Evolutionary conservation across 164 flowering plant genomes (phyloP).

Genomic region (Saururus chinensis): DNA sequence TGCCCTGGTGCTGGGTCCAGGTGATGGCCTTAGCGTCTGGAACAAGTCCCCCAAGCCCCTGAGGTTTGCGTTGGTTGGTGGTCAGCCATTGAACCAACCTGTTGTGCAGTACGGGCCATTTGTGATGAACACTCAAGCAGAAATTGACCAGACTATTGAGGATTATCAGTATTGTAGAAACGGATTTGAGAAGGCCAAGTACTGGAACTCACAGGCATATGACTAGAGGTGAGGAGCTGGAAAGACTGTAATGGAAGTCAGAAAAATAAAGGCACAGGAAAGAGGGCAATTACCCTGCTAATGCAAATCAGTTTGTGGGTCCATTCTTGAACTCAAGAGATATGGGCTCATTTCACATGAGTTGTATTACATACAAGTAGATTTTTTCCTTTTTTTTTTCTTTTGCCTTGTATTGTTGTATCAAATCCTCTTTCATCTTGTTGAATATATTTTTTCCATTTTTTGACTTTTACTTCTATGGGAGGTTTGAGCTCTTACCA

Average conservation of each 20-base stretch:
- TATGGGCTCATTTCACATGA: too few relatives aligned
- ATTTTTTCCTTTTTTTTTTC: background rate
- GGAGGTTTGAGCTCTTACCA: too few relatives aligned
- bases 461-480: too few relatives aligned
- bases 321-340: too few relatives aligned
- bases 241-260: background rate
- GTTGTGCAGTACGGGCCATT: conserved; percentile 83
- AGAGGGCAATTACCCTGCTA: too few relatives aligned
- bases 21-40: conserved; percentile 74
- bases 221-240: background rate
- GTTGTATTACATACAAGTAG: too few relatives aligned
- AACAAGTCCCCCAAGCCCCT: conserved; percentile 46
- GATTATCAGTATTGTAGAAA: conserved; percentile 51
- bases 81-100: conserved; percentile 74
- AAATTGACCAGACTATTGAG: conserved; percentile 65
- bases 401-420: background rate
- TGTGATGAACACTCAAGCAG: conserved; percentile 88
- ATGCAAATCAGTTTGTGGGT: too few relatives aligned
- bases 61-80: conserved; percentile 65
- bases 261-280: conserved; percentile 4
- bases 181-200: conserved; percentile 76
- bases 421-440: too few relatives aligned
- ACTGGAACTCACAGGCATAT: conserved; percentile 52
- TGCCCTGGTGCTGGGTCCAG: conserved; percentile 53
- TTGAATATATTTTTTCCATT: too few relatives aligned